Evolutionary conservation across 1,284 basidiomycete species (phyloP).

Genomic region (Sporisorium exsertum): DNA sequence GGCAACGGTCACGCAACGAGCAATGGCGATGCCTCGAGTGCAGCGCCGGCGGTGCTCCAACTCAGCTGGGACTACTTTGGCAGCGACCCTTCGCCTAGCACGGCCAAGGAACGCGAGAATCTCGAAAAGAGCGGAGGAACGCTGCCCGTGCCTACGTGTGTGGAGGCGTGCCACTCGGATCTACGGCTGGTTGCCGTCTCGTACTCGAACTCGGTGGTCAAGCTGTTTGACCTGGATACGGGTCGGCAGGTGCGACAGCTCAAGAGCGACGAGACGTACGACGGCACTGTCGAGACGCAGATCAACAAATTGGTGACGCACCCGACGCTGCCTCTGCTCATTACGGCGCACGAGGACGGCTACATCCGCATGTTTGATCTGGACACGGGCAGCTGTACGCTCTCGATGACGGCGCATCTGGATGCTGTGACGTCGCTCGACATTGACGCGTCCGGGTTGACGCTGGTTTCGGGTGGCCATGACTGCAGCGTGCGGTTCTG

Average conservation of each 20-base stretch:
- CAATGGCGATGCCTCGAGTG: conserved; percentile 10
- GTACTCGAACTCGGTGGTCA: conserved; percentile 88
- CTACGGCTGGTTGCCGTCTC: conserved; percentile 75
- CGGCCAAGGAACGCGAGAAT: conserved; percentile 70
- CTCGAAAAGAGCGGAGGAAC: conserved; percentile 44
- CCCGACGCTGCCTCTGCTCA: conserved; percentile 86
- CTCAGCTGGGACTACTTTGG: conserved; percentile 81
- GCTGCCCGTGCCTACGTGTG: conserved; percentile 78
- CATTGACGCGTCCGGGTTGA: conserved; percentile 86
- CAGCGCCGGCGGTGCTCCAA: conserved; percentile 44
- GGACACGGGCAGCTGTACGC: conserved; percentile 82
- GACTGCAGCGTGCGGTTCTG: conserved; percentile 95
- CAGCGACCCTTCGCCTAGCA: conserved; percentile 70
- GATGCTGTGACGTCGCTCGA: conserved; percentile 90
- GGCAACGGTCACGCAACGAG: background rate
- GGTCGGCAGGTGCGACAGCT: conserved; percentile 82
- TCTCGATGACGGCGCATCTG: conserved; percentile 89
- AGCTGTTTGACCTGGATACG: conserved; percentile 87
- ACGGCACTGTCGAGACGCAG: conserved; percentile 75
- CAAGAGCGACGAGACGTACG: conserved; percentile 78
- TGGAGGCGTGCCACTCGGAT: conserved; percentile 78
- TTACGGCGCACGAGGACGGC: conserved; percentile 93
- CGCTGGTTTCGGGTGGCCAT: conserved; percentile 88
- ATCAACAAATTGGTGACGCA: conserved; percentile 91
- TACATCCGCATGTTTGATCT: conserved; percentile 90